Base-by-base conservation (phyloP, 2,329 filamentous ascomycete species). In the Aspergillus quadrilineatus region DNA sequence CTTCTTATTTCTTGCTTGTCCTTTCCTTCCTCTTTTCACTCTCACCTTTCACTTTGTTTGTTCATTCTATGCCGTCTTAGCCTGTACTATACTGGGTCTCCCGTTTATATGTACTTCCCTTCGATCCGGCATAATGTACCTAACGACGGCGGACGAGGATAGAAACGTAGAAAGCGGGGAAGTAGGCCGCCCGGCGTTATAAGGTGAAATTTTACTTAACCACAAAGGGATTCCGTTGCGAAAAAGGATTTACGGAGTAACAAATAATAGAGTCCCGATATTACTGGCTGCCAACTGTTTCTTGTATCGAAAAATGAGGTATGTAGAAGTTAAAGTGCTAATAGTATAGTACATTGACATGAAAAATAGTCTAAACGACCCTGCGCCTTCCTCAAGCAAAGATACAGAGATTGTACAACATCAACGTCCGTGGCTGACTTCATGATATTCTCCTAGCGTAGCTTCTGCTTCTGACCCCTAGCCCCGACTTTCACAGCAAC, bases 81-180 rank as follows among this genome's bases (percentile, higher is more conserved):
- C 22, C 30, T 60, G 51, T 58, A 55, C 28, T 58, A 58, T 56
- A 60, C 15, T 46, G 28, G 44, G 36, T 54, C 15, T 49, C 52
- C 26, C 44, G 48, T 26, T 36, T 50, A 49, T n/a, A 26, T 48
- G 22, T 51, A 32, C 37, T 49, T 42, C 22, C n/a, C 8, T 37
- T 37, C 34, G 34, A 1, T 37, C 34, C 34, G 10, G 32, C 14
- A 8, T n/a, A 29, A 39, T 41, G 42, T 15, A 34, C 26, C 28
- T n/a, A 44, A 29, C 22, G 17, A 45, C 26, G 32, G 32, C 34
- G 26, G 30, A 28, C 34, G 41, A 17, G 15, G 32, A 80, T 63
- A 78, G 77, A 73, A 55, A 75, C 72, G 34, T 65, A 67, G 32
- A 75, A 76, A 22, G 41, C 65, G 76, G 22, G 26, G 55, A 44